Conservation (phyloP, 176 grass and related monocot genomes). For the Zizania latifolia region DNA sequence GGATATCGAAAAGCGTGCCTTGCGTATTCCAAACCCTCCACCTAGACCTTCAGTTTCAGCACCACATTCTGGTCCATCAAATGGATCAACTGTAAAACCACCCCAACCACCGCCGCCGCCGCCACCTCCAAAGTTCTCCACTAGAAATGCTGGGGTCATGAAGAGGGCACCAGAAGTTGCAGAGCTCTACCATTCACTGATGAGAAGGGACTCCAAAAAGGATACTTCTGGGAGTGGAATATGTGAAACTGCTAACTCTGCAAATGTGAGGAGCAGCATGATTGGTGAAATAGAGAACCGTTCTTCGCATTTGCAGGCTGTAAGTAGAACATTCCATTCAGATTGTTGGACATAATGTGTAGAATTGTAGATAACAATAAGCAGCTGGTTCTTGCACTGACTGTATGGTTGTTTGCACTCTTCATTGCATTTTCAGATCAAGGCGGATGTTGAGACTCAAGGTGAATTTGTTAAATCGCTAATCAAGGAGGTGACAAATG, state of each 20-base stretch:
- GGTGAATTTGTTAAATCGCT: conserved; percentile 96
- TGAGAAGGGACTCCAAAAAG: conserved; percentile 92
- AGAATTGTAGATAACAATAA: conserved; percentile 10
- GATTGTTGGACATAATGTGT: conserved; percentile 6
- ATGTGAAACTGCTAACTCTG: conserved; percentile 62
- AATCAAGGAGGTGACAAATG: conserved; percentile 96
- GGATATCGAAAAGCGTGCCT: conserved; percentile 71
- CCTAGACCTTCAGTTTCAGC: conserved; percentile 79
- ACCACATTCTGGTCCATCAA: conserved; percentile 43
- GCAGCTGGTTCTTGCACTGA: conserved; percentile 14
- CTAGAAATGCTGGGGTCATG: conserved; percentile 65
- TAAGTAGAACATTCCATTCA: conserved; percentile 38
- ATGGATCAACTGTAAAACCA: conserved; percentile 41
- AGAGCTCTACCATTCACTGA: conserved; percentile 97
- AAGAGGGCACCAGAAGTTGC: conserved; percentile 94
- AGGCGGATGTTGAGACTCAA: conserved; percentile 96
- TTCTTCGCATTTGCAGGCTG: conserved; percentile 86
- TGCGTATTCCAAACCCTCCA: conserved; percentile 89
- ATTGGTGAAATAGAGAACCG: conserved; percentile 99
- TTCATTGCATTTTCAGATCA: conserved; percentile 61
- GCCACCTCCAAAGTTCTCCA: conserved; percentile 65
- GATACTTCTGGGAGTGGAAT: conserved; percentile 72
- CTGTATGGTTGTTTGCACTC: neutral
- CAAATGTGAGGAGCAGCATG: conserved; percentile 88
- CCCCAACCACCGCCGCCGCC: conserved; percentile 69